phyloP scores from a whole-genome alignment of 23 red algal genomes.

The Gracilaria vermiculophylla region DNA sequence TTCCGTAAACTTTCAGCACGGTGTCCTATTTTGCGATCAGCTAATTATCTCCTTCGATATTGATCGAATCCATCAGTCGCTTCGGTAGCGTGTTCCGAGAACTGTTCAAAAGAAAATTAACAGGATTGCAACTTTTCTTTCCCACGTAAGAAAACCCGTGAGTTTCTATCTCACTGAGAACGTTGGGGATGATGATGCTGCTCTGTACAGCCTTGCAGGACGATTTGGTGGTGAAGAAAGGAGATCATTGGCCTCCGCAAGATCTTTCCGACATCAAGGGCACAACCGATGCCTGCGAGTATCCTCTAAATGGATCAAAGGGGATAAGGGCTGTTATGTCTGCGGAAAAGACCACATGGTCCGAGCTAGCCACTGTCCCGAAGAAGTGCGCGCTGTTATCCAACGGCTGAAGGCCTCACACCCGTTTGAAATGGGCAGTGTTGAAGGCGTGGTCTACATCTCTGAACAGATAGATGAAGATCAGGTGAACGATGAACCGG shows the following conservation, averaged over 20 bases:
- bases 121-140: conserved; percentile 31
- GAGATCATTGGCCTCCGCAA: neutral
- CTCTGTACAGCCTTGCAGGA: neutral
- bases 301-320: neutral
- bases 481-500: too few species aligned
- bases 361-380: neutral
- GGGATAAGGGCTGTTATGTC: neutral
- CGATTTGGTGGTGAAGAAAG: neutral
- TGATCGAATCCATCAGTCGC: neutral
- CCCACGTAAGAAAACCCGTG: conserved; percentile 12
- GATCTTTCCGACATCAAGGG: too few species aligned
- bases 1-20: neutral
- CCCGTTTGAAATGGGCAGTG: neutral
- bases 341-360: neutral
- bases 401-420: neutral
- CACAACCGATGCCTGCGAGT: too few species aligned
- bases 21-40: conserved; percentile 21
- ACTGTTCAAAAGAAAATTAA: conserved; percentile 8
- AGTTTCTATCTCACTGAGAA: neutral
- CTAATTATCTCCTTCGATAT: conserved; percentile 9
- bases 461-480: neutral
- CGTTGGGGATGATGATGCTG: neutral
- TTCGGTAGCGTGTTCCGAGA: neutral
- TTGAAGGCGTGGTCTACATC: neutral
- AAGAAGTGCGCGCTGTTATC: neutral